Conservation (phyloP, 2,329 filamentous ascomycete species). For the Endoconidiophora polonica region DNA sequence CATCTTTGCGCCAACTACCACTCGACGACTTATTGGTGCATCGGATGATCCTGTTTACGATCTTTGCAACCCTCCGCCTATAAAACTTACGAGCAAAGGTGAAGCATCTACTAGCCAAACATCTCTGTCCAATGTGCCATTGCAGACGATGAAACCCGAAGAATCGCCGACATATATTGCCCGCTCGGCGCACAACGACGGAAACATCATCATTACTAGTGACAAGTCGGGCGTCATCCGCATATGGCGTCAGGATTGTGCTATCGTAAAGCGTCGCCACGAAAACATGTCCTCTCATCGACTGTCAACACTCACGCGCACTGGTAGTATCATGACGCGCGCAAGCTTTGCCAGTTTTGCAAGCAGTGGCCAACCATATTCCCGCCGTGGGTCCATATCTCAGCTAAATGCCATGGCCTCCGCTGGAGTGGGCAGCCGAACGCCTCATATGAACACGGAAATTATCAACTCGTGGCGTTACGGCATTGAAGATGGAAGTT, state of each 20-base stretch:
- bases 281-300: conserved; percentile 67
- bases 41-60: conserved; percentile 92
- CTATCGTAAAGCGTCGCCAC: conserved; percentile 57
- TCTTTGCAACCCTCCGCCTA: conserved; percentile 83
- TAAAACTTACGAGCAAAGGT: conserved; percentile 60
- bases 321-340: conserved; percentile 37
- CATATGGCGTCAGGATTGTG: conserved; percentile 89
- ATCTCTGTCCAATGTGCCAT: conserved; percentile 21
- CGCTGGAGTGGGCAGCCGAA: conserved; percentile 15
- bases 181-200: conserved; percentile 57
- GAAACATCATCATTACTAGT: conserved; percentile 83
- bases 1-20: conserved; percentile 64
- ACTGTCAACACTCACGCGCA: conserved; percentile 47
- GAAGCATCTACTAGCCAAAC: conserved; percentile 35
- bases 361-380: conserved; percentile 26
- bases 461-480: conserved; percentile 83
- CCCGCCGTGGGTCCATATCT: conserved; percentile 36
- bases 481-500: conserved; percentile 29
- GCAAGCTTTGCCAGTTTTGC: conserved; percentile 26
- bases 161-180: conserved; percentile 64
- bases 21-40: conserved; percentile 57
- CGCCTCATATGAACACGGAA: conserved; percentile 36
- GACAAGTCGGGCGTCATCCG: conserved; percentile 83
- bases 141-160: conserved; percentile 30
- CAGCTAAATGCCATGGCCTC: conserved; percentile 19